Evolutionary conservation across 768 basidiomycete species (phyloP).

Genomic region (Pluteus cervinus): DNA sequence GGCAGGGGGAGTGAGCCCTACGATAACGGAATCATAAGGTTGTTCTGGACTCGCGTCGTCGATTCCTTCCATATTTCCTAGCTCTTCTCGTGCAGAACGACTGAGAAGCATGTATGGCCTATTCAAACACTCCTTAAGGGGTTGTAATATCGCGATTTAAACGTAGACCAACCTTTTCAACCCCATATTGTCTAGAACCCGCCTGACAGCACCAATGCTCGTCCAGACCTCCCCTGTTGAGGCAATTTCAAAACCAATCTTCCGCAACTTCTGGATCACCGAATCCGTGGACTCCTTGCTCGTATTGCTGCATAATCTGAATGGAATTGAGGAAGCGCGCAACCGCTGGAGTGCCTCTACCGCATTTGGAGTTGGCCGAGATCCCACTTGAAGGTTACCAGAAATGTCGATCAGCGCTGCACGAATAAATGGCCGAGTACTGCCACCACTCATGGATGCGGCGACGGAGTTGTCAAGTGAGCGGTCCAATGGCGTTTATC

Average conservation of each 20-base stretch:
- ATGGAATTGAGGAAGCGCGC: constrained; percentile 26
- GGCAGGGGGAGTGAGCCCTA: constrained; percentile 49
- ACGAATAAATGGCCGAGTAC: constrained; percentile 34
- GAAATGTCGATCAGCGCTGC: constrained; percentile 63
- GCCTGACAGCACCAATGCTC: constrained; percentile 53
- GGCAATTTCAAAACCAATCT: constrained; percentile 37
- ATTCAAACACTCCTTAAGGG: too few relatives aligned
- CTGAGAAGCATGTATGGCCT: constrained; percentile 58
- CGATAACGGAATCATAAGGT: constrained; percentile 53
- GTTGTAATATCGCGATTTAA: neutral
- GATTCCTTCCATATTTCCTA: constrained; percentile 9
- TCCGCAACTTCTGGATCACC: constrained; percentile 34
- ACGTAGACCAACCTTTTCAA: constrained; percentile 33
- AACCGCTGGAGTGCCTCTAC: constrained; percentile 36
- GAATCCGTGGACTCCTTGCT: constrained; percentile 53
- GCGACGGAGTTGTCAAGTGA: too few relatives aligned
- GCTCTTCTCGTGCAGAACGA: constrained; percentile 38
- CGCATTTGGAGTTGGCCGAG: constrained; percentile 41
- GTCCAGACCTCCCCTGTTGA: constrained; percentile 48
- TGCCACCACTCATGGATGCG: too few relatives aligned
- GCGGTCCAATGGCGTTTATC: too few relatives aligned
- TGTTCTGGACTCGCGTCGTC: constrained; percentile 8
- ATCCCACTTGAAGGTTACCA: constrained; percentile 57
- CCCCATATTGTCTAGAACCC: constrained; percentile 31
- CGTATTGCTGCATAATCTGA: constrained; percentile 63